Base-by-base conservation (phyloP, 495 filamentous ascomycete genomes). In the Aspergillus bertholletiae region DNA sequence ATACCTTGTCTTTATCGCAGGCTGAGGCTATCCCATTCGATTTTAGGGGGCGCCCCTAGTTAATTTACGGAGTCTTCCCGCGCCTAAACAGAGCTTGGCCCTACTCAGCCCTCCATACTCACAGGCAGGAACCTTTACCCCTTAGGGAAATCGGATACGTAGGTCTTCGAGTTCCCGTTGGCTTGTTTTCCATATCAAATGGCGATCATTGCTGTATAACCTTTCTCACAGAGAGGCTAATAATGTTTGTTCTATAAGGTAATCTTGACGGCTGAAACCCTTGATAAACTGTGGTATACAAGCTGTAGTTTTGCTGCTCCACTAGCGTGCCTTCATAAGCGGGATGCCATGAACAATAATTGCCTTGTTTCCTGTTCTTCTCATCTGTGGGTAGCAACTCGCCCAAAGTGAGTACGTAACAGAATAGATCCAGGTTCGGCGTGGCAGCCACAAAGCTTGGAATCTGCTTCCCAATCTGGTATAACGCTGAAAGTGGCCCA, bases 51-150 rank as follows among this genome's bases (percentile, higher is more conserved):
- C 20, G 32, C 23, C 37, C 35, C 23, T 26, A 24, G 26, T 48
- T 30, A 27, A 39, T 44, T n/a, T 44, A 39, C 52, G 44, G 44
- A 54, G 40, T 54, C 32, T 37, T 54, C 52, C 45, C 52, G 52
- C 52, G 30, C 26, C 51, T 53, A 53, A 35, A 7, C 28, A 23
- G 46, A 49, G 46, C 46, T 49, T 49, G 28, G 46, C 46, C n/a
- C 1, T 35, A 15, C 46, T 49, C 46, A 37, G 17, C 28, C 46
- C 23, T 28, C 11, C 45, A 8, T 23, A 24, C 24, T 8, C 47
- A n/a, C 18, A 20, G 18, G 39, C 27, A 53, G 8, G 27, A 53
- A 53, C 44, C 28, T 7, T 53, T 53, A 26, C 39, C 50, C 40
- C 7, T 30, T 43, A n/a, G 9, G 22, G 50, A 17, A 53, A 32